These are phyloP conservation scores for Arachis hypogaea DNA, from an alignment of 306 rosid genomes.

Conservation along the genomic window DNA sequence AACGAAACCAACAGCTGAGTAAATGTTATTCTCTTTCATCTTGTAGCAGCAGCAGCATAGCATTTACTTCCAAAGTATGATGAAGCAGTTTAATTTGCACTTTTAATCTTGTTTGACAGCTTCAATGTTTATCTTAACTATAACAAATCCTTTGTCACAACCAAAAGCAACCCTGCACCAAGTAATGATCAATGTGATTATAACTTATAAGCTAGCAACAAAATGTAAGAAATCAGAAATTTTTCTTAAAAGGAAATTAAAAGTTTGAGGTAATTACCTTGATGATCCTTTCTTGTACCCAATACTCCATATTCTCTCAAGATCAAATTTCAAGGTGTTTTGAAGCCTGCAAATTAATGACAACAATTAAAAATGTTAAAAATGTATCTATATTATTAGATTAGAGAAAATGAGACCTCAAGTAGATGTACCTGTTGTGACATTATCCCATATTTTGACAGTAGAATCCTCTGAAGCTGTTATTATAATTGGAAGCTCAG, in stretches of 20 bases:
- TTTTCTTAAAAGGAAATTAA: slow-evolving; percentile 5
- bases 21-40: neutral
- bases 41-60: neutral
- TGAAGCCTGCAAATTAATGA: slow-evolving; percentile 46
- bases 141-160: slow-evolving; percentile 55
- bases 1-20: neutral
- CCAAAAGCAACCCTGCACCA: slow-evolving; percentile 59
- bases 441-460: slow-evolving; percentile 54
- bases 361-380: slow-evolving; percentile 1
- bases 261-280: slow-evolving; percentile 39
- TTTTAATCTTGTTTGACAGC: slow-evolving; percentile 18
- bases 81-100: neutral
- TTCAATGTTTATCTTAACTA: slow-evolving; percentile 36
- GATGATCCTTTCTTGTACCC: slow-evolving; percentile 56
- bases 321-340: slow-evolving; percentile 47
- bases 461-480: slow-evolving; percentile 67
- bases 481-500: slow-evolving; percentile 55
- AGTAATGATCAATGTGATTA: slow-evolving; percentile 1
- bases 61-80: slow-evolving; percentile 7
- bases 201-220: neutral
- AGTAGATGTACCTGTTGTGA: slow-evolving; percentile 42
- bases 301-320: slow-evolving; percentile 68
- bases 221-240: neutral
- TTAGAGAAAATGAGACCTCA: neutral
- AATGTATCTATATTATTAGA: neutral